phyloP scores from a whole-genome alignment of 768 basidiomycete species.

The Termitomyces sp. region DNA sequence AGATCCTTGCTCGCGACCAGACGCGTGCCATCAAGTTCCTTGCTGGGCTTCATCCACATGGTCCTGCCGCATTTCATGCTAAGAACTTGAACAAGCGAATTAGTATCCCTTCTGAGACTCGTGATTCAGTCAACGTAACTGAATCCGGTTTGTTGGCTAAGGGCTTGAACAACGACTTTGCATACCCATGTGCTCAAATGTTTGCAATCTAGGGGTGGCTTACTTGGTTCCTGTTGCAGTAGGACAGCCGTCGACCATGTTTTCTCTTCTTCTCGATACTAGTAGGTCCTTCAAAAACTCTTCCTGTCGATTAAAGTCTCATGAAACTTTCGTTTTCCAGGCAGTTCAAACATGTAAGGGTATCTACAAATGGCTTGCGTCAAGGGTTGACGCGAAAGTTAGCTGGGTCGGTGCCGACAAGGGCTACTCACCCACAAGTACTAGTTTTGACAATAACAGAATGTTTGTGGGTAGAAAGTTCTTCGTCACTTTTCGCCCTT shows the following conservation, averaged over 20 bases:
- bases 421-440: conserved; percentile 37
- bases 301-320: background rate
- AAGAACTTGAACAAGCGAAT: conserved; percentile 12
- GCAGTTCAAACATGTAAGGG: conserved; percentile 6
- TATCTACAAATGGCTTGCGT: background rate
- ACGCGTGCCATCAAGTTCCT: conserved; percentile 51
- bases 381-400: background rate
- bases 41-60: conserved; percentile 48
- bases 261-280: conserved; percentile 53
- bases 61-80: conserved; percentile 33
- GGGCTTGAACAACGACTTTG: background rate
- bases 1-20: conserved; percentile 47
- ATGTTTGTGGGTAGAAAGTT: conserved; percentile 23
- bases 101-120: conserved; percentile 3
- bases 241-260: conserved; percentile 42
- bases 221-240: conserved; percentile 50
- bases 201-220: conserved; percentile 28
- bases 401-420: conserved; percentile 50
- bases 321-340: background rate
- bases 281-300: conserved; percentile 24
- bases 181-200: background rate
- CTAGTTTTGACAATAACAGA: conserved; percentile 30
- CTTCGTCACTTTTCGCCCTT: background rate
- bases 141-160: conserved; percentile 35
- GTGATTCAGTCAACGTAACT: conserved; percentile 46